phyloP scores from a whole-genome alignment of 768 basidiomycete genomes.

The Russula compacta region DNA sequence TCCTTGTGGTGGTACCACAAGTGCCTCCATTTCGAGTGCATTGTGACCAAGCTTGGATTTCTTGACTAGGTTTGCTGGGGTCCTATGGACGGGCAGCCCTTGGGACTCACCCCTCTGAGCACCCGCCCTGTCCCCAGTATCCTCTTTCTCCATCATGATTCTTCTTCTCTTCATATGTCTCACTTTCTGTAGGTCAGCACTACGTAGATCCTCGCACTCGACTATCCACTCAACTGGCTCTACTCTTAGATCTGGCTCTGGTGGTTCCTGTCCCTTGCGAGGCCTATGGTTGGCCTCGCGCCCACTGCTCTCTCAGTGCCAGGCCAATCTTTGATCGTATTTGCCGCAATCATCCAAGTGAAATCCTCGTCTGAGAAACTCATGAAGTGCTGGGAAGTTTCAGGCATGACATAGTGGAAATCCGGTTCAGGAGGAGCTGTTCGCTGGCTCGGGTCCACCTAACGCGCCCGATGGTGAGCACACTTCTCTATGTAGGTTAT shows the following conservation, averaged over 20 bases:
- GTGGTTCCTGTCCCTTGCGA: background rate
- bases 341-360: too few relatives aligned
- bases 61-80: fast-evolving
- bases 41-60: background rate
- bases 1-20: background rate
- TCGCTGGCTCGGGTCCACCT: background rate
- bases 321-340: too few relatives aligned
- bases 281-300: background rate
- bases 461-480: background rate
- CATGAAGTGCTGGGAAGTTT: background rate
- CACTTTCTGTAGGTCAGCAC: too few relatives aligned
- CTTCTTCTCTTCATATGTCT: background rate
- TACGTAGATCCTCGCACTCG: background rate
- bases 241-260: background rate
- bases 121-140: background rate
- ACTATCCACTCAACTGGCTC: background rate
- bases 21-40: background rate
- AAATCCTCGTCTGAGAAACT: background rate
- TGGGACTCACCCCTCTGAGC: background rate
- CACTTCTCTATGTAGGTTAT: background rate
- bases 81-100: background rate
- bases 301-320: background rate
- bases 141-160: background rate
- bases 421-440: too few relatives aligned
- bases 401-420: too few relatives aligned